These are phyloP conservation scores for Boechera stricta DNA, from an alignment of 345 rosid genomes.

Conservation along the genomic window DNA sequence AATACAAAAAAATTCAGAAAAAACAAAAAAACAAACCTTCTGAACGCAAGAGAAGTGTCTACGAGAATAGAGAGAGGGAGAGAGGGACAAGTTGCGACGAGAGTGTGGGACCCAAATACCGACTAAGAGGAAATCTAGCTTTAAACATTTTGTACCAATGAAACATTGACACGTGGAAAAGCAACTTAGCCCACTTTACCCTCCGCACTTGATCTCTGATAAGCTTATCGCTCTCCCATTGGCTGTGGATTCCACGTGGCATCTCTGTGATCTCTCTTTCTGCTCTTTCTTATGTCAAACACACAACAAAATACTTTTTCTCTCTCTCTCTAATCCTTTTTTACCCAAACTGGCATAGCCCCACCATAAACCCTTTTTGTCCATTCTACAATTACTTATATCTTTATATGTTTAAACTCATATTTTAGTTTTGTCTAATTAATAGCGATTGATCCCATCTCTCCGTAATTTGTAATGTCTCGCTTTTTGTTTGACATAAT, in stretches of 20 bases:
- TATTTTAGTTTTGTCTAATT: neutral
- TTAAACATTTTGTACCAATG: neutral
- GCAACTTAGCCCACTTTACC: conserved; percentile 34
- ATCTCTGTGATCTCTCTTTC: neutral
- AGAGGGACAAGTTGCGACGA: conserved; percentile 25
- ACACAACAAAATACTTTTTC: neutral
- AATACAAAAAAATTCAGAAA: neutral
- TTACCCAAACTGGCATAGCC: conserved; percentile 40
- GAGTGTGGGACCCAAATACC: conserved; percentile 26
- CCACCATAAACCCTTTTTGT: conserved; percentile 5
- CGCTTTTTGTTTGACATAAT: conserved; percentile 7
- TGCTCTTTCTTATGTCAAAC: neutral
- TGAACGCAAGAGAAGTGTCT: conserved; percentile 24
- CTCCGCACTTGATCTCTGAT: conserved; percentile 36
- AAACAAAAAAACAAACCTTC: conserved; percentile 25
- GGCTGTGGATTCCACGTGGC: conserved; percentile 30
- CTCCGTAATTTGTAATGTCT: neutral
- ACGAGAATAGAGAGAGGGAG: conserved; percentile 10
- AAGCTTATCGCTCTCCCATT: conserved; percentile 49
- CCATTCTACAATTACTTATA: conserved; percentile 9
- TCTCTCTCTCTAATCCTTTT: neutral
- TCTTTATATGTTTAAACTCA: neutral
- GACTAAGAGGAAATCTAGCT: conserved; percentile 39
- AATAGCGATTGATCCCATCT: conserved; percentile 4
- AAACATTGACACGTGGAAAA: conserved; percentile 33